Percentiles rank a stretch among this genome's conserved stretches.
Evolutionary conservation across 2,329 filamentous ascomycete genomes (phyloP).

Genomic region (Celoporthe dispersa): DNA sequence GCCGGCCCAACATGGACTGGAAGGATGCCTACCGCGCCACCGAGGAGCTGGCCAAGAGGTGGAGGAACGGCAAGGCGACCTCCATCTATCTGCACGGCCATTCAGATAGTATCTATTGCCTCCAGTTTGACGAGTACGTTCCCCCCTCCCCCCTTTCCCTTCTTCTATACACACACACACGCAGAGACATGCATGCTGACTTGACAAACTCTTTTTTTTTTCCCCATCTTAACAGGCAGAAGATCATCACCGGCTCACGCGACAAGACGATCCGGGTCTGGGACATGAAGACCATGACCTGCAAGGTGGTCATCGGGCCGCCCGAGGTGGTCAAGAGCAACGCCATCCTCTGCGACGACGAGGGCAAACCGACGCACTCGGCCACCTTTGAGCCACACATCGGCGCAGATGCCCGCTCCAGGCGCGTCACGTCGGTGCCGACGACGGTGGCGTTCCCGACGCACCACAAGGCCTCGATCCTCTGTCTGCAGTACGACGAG

Average conservation of each 20-base stretch:
- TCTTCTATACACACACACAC: no score
- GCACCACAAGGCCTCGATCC: conserved; percentile 89
- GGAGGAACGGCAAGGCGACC: conserved; percentile 77
- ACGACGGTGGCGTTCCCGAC: conserved; percentile 59
- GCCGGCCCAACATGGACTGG: conserved; percentile 74
- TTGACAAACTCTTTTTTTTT: not conserved
- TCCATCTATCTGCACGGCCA: conserved; percentile 92
- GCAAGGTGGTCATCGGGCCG: conserved; percentile 84
- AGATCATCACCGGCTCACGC: conserved; percentile 95
- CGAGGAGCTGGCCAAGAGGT: conserved; percentile 75
- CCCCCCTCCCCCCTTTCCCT: not conserved
- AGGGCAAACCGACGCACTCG: conserved; percentile 58
- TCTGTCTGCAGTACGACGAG: conserved; percentile 94
- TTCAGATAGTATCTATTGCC: conserved; percentile 94
- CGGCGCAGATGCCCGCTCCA: conserved; percentile 19
- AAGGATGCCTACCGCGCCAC: conserved; percentile 81
- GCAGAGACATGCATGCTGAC: not conserved
- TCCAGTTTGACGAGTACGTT: conserved; percentile 93
- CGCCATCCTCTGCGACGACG: conserved; percentile 55
- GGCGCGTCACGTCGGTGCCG: conserved; percentile 53
- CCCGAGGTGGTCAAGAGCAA: conserved; percentile 63
- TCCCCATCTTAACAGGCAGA: conserved; percentile 60
- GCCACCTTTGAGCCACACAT: conserved; percentile 52
- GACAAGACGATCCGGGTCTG: conserved; percentile 96
- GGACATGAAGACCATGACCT: conserved; percentile 89